These are phyloP conservation scores for Podila epicladia DNA, from an alignment of 192 early-diverging fungal genomes.

Conservation along the genomic window DNA sequence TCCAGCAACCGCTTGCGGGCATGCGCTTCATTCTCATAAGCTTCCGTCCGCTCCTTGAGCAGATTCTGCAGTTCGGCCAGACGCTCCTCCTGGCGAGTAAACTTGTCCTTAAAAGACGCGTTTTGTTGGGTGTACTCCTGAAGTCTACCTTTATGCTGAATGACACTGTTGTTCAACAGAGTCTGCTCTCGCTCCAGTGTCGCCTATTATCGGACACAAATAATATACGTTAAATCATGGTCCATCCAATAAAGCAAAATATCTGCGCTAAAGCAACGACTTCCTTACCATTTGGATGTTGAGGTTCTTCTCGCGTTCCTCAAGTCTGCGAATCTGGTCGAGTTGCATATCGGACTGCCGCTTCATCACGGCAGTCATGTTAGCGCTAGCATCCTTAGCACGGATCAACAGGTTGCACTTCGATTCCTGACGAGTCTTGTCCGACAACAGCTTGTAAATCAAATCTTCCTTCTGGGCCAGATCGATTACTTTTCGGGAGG, in stretches of 20 bases:
- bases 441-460: slow-evolving; percentile 77
- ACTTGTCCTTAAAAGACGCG: slow-evolving; percentile 41
- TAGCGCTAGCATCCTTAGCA: slow-evolving; percentile 73
- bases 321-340: slow-evolving; percentile 83
- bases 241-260: slow-evolving; percentile 5
- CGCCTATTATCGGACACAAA: slow-evolving; percentile 18
- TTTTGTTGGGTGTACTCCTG: slow-evolving; percentile 45
- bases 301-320: slow-evolving; percentile 82
- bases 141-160: slow-evolving; percentile 30
- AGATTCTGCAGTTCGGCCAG: slow-evolving; percentile 51
- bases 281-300: slow-evolving; percentile 55
- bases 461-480: slow-evolving; percentile 83
- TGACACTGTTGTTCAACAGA: slow-evolving; percentile 28
- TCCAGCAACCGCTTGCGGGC: slow-evolving; percentile 69
- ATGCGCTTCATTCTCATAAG: slow-evolving; percentile 67
- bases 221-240: not conserved
- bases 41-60: slow-evolving; percentile 73
- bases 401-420: slow-evolving; percentile 86
- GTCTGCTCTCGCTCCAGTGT: slow-evolving; percentile 48
- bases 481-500: slow-evolving; percentile 82
- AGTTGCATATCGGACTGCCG: slow-evolving; percentile 89
- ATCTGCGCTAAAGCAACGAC: not conserved
- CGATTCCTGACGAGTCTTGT: slow-evolving; percentile 88
- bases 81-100: slow-evolving; percentile 36
- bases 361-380: slow-evolving; percentile 78